phyloP scores from a whole-genome alignment of 345 rosid genomes.

The Eucalyptus marginata region DNA sequence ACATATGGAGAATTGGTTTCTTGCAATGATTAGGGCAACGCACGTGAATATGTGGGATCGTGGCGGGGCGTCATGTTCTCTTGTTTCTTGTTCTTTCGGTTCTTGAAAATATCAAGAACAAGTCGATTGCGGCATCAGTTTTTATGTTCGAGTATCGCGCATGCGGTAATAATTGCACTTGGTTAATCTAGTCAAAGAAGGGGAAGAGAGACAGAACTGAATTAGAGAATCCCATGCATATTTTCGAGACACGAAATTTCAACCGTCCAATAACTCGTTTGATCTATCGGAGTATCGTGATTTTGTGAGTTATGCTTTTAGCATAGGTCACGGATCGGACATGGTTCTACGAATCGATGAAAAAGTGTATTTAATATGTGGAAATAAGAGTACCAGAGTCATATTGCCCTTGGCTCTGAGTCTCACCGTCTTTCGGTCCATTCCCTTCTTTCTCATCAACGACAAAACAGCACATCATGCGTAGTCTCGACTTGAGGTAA shows the following conservation, averaged over 20 bases:
- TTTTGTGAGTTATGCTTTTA: not conserved
- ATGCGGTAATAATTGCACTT: not conserved
- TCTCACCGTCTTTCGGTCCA: not conserved
- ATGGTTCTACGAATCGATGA: not conserved
- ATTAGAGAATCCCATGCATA: not conserved
- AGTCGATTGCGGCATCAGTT: not conserved
- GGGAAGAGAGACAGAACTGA: not conserved
- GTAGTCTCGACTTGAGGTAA: not conserved
- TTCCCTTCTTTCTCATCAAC: not conserved
- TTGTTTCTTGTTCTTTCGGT: not conserved
- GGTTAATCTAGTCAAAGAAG: not conserved
- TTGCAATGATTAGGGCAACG: not conserved
- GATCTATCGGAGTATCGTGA: not conserved
- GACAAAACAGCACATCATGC: not conserved
- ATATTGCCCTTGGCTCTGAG: not conserved
- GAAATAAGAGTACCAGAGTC: not conserved
- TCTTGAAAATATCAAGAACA: not conserved
- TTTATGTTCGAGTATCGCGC: not conserved
- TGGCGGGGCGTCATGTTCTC: not conserved
- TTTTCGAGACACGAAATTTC: not conserved
- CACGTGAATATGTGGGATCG: not conserved
- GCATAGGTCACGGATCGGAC: not conserved
- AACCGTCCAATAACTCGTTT: not conserved
- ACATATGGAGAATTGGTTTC: not conserved
- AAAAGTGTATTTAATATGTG: not conserved